Evolutionary conservation across 192 early-diverging fungal species (phyloP), one percentile per base, ranked within the genome.

Genomic region (Paraglomus occultum): DNA sequence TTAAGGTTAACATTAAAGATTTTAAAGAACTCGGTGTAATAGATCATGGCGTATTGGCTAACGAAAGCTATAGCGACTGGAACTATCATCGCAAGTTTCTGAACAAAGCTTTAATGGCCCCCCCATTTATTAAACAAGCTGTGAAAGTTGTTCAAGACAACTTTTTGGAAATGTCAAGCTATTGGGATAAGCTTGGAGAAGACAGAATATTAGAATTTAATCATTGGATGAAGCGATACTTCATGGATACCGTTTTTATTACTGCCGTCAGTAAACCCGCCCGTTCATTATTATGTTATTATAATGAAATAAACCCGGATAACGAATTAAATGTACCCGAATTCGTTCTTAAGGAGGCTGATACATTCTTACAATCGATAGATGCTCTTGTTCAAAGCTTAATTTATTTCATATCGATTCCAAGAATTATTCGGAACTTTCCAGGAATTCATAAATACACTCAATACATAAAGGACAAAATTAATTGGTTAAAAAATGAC

Each of bases 251-350:
- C 47, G 47, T 17, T 4, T 7, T 62, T 12, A 11, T 38, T 18
- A 46, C 31, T 9, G 8, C 8, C 1, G 47, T 45, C 44, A 42
- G 3, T 8, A 22, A 46, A 1, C 38, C 17, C 4, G 6, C 17
- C 4, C 4, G 18, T 12, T 2, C 18, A 1, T 2, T 62, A 22
- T 20, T 2, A 2, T 46, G 47, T 62, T 62, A 62, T 62, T 45
- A 62, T 62, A 62, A 62, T 45, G 0, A n/a, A 10, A 14, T 23
- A 45, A 62, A 62, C 22, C 60, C 60, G 18, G 17, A 62, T 12
- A 15, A 43, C 18, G 10, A 62, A 62, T 8, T 45, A 46, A 23
- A n/a, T 2, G 58, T 12, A 10, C 58, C 58, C 10, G 39, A 60
- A 15, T n/a, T 12, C 9, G n/a, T 42, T 0, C 9, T 60, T 38